Conservation (phyloP, 305 asterid species). For the Fraxinus velutina region DNA sequence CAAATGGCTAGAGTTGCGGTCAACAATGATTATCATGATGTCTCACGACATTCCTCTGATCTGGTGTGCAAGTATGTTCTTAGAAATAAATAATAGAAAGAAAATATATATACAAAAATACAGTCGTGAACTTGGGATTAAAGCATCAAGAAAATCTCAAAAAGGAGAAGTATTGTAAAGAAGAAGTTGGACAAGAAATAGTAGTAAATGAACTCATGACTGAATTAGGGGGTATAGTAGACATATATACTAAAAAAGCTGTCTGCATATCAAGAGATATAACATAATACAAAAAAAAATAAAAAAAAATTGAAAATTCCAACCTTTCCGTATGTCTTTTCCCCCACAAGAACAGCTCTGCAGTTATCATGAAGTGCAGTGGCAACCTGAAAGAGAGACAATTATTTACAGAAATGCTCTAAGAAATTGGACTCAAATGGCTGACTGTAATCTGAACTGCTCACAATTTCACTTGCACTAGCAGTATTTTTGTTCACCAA, state of each 20-base stretch:
- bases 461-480: conserved; percentile 99
- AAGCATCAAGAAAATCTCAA: not conserved
- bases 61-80: not conserved
- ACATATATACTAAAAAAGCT: not conserved
- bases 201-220: not conserved
- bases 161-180: not conserved
- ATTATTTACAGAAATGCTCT: conserved; percentile 12
- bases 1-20: not conserved
- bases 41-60: conserved; percentile 3
- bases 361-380: conserved; percentile 99
- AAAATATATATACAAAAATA: conserved; percentile 1
- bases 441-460: conserved; percentile 33
- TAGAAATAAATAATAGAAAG: not conserved
- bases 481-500: conserved; percentile 95
- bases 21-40: not conserved
- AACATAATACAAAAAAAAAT: not conserved
- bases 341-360: conserved; percentile 96
- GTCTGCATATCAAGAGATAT: not conserved
- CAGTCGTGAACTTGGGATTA: not conserved
- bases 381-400: conserved; percentile 70
- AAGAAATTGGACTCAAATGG: conserved; percentile 7
- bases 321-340: conserved; percentile 95
- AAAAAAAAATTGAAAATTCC: conserved; percentile 7
- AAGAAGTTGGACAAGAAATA: not conserved
- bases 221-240: not conserved